A percentile compares a stretch with the other conserved stretches of the same genome.
Conservation (phyloP, 2,329 filamentous ascomycete species). For the Nigrospora osmanthi region DNA sequence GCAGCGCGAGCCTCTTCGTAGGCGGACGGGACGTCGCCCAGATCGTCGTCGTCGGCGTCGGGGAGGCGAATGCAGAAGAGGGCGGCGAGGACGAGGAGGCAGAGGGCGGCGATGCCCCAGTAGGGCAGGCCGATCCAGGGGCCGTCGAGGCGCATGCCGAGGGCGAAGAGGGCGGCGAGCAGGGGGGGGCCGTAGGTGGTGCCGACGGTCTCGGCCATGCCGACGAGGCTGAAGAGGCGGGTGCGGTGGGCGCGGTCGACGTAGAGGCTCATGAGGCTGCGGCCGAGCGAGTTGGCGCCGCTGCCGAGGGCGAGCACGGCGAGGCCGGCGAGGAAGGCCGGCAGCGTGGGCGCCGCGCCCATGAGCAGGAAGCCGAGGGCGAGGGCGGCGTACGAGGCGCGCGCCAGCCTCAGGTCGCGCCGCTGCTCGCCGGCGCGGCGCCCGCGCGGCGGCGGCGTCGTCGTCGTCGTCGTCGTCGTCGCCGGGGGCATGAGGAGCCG, state of each 20-base stretch:
- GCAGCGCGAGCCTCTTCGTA: too few species aligned
- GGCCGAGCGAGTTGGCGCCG: conserved; percentile 15
- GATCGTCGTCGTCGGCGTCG: not conserved
- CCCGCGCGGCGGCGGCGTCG: conserved; percentile 8
- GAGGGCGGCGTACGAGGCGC: conserved; percentile 15
- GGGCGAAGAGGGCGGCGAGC: conserved; percentile 19
- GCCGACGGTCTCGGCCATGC: conserved; percentile 20
- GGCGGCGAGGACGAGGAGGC: not conserved
- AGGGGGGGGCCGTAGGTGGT: conserved; percentile 18
- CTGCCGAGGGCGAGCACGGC: conserved; percentile 19
- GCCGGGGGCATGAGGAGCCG: conserved; percentile 10
- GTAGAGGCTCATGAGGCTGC: conserved; percentile 21
- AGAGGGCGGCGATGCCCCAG: conserved; percentile 13
- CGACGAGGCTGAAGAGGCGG: conserved; percentile 21
- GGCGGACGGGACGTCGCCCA: not conserved
- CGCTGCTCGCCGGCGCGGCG: conserved; percentile 14
- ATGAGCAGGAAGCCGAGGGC: conserved; percentile 14
- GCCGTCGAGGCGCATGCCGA: conserved; percentile 17
- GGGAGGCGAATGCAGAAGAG: conserved; percentile 4
- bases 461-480: too few species aligned
- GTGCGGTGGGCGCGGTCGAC: conserved; percentile 19
- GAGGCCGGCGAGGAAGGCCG: conserved; percentile 17
- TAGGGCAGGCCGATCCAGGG: conserved; percentile 23
- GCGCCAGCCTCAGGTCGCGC: conserved; percentile 18
- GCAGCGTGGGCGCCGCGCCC: conserved; percentile 14